Percentiles rank a stretch among this genome's conserved stretches.
These are phyloP conservation scores for Pleurotus sapidus DNA, from an alignment of 768 basidiomycete species.

Conservation along the genomic window DNA sequence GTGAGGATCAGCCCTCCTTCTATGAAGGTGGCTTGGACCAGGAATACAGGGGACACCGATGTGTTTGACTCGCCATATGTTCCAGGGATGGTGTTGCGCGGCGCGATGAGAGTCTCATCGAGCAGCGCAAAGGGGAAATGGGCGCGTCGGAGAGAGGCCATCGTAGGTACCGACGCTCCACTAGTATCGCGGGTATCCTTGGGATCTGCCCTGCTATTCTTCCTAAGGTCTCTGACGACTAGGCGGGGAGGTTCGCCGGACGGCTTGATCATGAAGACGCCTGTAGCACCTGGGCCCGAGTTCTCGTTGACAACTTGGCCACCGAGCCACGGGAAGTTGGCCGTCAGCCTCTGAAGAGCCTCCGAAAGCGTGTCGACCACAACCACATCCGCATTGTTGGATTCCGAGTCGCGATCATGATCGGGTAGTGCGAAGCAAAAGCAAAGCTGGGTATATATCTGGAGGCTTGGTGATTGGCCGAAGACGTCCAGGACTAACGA, in stretches of 20 bases:
- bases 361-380: conserved; percentile 16
- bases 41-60: conserved; percentile 19
- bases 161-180: conserved; percentile 12
- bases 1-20: conserved; percentile 21
- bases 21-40: conserved; percentile 23
- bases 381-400: background rate
- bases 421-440: conserved; percentile 17
- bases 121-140: conserved; percentile 23
- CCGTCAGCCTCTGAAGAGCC: conserved; percentile 20
- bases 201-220: conserved; percentile 6
- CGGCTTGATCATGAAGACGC: conserved; percentile 16
- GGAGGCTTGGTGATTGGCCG: background rate
- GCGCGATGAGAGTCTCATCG: conserved; percentile 20
- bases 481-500: background rate
- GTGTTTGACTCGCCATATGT: conserved; percentile 9
- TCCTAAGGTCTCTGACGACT: conserved; percentile 19
- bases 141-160: conserved; percentile 18
- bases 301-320: conserved; percentile 21
- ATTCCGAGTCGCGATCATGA: background rate
- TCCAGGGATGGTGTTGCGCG: conserved; percentile 18
- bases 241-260: conserved; percentile 14
- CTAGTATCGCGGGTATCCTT: too few species aligned
- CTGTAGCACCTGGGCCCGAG: conserved; percentile 10
- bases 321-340: conserved; percentile 23
- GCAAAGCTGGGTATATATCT: conserved; percentile 22